Conservation (phyloP, 768 basidiomycete genomes). For the Podaxis sp. region DNA sequence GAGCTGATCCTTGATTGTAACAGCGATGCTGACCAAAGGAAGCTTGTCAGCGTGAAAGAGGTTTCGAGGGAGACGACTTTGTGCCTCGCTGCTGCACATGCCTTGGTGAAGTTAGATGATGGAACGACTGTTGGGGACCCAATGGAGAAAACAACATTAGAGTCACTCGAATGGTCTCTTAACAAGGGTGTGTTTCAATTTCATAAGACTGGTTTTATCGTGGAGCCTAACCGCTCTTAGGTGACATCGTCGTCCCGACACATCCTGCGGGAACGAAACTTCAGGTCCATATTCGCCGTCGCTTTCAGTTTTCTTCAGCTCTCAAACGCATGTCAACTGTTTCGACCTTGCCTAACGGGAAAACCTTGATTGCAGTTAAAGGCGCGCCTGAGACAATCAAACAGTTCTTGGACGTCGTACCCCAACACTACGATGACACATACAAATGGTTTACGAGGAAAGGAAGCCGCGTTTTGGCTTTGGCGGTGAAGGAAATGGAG, state of each 20-base stretch:
- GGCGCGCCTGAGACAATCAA: slow-evolving; percentile 98
- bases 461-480: slow-evolving; percentile 90
- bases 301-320: slow-evolving; percentile 97
- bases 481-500: slow-evolving; percentile 86
- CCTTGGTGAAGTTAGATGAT: slow-evolving; percentile 91
- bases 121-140: slow-evolving; percentile 95
- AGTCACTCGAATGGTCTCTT: slow-evolving; percentile 87
- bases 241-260: slow-evolving; percentile 69
- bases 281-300: slow-evolving; percentile 71
- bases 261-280: slow-evolving; percentile 48
- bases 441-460: slow-evolving; percentile 93
- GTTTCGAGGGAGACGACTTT: slow-evolving; percentile 75
- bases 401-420: slow-evolving; percentile 73
- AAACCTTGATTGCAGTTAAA: slow-evolving; percentile 75
- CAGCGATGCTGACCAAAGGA: slow-evolving; percentile 58
- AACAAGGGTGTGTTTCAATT: slow-evolving; percentile 47
- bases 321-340: slow-evolving; percentile 98
- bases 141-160: slow-evolving; percentile 97
- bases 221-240: slow-evolving; percentile 53
- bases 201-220: slow-evolving; percentile 22
- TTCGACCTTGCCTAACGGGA: slow-evolving; percentile 58
- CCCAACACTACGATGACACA: slow-evolving; percentile 85
- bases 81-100: slow-evolving; percentile 92
- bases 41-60: slow-evolving; percentile 77
- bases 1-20: slow-evolving; percentile 10